These are phyloP conservation scores for Cyberlindnera nakhonratchasimensis DNA, from an alignment of 805 yeast genomes.

Conservation along the genomic window DNA sequence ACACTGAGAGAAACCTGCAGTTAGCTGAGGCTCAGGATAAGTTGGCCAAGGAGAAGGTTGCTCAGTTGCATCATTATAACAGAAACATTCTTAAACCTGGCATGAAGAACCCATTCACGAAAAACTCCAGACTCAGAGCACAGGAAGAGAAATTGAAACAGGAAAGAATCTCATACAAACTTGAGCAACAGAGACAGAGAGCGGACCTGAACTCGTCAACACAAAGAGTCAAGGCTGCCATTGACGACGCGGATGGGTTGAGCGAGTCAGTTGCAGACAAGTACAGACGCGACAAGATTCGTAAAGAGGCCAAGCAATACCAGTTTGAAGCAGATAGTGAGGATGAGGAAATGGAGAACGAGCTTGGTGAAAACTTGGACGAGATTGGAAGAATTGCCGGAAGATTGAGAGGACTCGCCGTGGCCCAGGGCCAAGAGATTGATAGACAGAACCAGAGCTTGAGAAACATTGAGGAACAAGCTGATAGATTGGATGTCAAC, in stretches of 20 bases:
- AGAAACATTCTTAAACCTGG: constrained; percentile 78
- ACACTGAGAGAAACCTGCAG: constrained; percentile 72
- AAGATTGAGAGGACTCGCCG: constrained; percentile 70
- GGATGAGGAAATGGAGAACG: constrained; percentile 89
- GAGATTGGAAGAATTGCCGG: constrained; percentile 67
- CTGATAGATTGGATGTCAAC: constrained; percentile 80
- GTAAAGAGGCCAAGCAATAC: constrained; percentile 58
- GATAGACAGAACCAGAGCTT: constrained; percentile 74
- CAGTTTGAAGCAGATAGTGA: constrained; percentile 88
- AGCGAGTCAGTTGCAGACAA: constrained; percentile 33
- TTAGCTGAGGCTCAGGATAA: constrained; percentile 78
- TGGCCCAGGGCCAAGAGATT: constrained; percentile 71
- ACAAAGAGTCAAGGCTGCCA: constrained; percentile 61
- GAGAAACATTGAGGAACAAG: constrained; percentile 73
- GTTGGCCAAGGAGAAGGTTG: constrained; percentile 79
- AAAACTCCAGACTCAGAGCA: constrained; percentile 67
- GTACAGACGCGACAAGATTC: constrained; percentile 35
- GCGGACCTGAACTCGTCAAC: constrained; percentile 59
- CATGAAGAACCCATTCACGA: constrained; percentile 84
- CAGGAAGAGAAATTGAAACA: constrained; percentile 67
- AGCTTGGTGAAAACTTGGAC: constrained; percentile 78
- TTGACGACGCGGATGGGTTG: constrained; percentile 39
- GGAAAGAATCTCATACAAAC: constrained; percentile 59
- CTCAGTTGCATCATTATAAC: constrained; percentile 73
- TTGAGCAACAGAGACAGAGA: constrained; percentile 58